Evolutionary conservation across 192 early-diverging fungal species (phyloP).

Genomic region (Diversispora eburnea): DNA sequence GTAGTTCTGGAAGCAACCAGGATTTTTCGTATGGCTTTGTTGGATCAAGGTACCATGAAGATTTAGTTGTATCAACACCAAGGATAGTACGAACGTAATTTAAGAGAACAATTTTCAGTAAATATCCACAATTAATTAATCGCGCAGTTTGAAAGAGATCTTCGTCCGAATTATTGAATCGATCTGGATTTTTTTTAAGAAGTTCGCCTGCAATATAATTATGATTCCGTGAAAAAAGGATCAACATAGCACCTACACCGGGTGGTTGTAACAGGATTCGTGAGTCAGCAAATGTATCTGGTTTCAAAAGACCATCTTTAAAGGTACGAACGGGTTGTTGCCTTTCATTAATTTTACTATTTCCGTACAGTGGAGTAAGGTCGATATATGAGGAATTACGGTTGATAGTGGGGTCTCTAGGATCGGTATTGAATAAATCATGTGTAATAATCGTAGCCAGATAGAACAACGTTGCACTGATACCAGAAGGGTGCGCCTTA

Average conservation of each 20-base stretch:
- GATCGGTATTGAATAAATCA: constrained; percentile 42
- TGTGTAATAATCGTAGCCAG: constrained; percentile 46
- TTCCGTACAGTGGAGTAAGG: constrained; percentile 42
- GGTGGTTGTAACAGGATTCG: constrained; percentile 32
- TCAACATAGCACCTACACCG: constrained; percentile 37
- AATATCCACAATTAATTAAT: constrained; percentile 45
- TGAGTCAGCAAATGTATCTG: constrained; percentile 7
- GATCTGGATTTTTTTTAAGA: constrained; percentile 33
- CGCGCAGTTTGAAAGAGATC: constrained; percentile 50
- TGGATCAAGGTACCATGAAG: background rate
- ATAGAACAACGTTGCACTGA: constrained; percentile 42
- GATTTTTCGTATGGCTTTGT: background rate
- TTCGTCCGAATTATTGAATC: constrained; percentile 38
- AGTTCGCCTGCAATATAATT: constrained; percentile 47
- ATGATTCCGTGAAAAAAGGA: constrained; percentile 50
- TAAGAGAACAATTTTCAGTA: constrained; percentile 40
- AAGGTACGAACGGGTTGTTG: background rate
- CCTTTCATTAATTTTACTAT: background rate
- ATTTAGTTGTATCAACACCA: constrained; percentile 23
- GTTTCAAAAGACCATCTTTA: background rate
- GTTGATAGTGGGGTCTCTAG: constrained; percentile 36
- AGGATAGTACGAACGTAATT: constrained; percentile 49
- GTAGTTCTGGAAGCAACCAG: background rate
- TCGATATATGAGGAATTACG: constrained; percentile 44
- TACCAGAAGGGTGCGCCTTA: constrained; percentile 30